Evolutionary conservation across 805 yeast species (phyloP), one percentile per base, ranked within the genome.

Genomic region (Hanseniaspora nectarophila): DNA sequence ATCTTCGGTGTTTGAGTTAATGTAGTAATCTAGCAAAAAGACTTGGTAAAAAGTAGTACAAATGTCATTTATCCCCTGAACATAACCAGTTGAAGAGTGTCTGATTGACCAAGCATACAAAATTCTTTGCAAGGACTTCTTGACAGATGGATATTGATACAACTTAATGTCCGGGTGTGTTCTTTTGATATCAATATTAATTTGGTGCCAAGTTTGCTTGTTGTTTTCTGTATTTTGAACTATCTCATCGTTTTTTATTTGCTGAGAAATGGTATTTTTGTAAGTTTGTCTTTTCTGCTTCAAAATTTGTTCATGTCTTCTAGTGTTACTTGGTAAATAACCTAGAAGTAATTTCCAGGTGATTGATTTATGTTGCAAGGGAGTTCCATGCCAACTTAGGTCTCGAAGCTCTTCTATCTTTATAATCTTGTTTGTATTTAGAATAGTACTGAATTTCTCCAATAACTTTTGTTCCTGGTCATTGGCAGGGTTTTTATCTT

Each of bases 41-140:
- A 88, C 81, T 66, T 90, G 95, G 66, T 76, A 88, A 63, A 92
- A 86, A 3, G 98, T 97, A 1, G 97, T 90, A 15, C 81, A 86
- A 46, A 90, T 72, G 67, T 90, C 98, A 65, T 90, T 90, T 48
- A 90, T 90, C 26, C 98, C 98, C 69, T 90, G 98, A 20, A 90
- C 98, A 65, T 90, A 90, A 15, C 98, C 98, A 62, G 92, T 81
- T 6, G 97, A 96, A 1, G 98, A 97, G 63, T 92, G 97, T 58
- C 97, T 74, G 24, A 90, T 80, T 0, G 97, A 94, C 98, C 98
- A 90, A 32, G 90, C 70, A 61, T 88, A 90, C 51, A 90, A 69
- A 9, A 92, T 80, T 58, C 83, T 78, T 59, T 89, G 88, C 54
- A 90, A 70, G 15, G 94, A 78, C 52, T 80, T 70, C 59, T 90